These are phyloP conservation scores for Diaporthe humulicola DNA, from an alignment of 2,329 filamentous ascomycete species.

Conservation along the genomic window DNA sequence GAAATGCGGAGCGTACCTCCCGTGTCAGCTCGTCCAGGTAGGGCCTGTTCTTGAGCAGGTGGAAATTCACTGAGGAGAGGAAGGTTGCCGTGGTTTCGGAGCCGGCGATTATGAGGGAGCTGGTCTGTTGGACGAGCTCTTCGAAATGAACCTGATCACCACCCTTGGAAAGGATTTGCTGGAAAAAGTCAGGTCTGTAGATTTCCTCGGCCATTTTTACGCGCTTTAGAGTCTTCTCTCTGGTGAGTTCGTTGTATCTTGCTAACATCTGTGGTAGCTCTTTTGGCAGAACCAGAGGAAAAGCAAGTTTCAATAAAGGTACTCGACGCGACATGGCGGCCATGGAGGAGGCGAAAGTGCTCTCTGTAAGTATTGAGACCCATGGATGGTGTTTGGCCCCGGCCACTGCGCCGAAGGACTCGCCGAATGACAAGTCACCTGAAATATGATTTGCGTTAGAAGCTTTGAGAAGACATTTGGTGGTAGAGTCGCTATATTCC, in stretches of 20 bases:
- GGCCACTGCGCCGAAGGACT: background rate
- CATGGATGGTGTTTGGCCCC: background rate
- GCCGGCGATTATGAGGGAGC: constrained; percentile 19
- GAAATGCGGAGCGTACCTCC: constrained; percentile 35
- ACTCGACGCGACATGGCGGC: background rate
- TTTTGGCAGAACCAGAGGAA: background rate
- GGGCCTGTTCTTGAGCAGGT: background rate
- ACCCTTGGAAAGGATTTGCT: constrained; percentile 3
- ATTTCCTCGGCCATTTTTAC: background rate
- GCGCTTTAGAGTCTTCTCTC: constrained; percentile 10
- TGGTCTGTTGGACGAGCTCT: background rate
- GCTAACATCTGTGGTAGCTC: constrained; percentile 21
- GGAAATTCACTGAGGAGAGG: background rate
- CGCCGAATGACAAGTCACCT: background rate
- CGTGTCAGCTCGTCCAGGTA: background rate
- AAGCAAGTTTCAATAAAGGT: background rate
- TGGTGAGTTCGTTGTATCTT: background rate
- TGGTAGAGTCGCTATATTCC: background rate
- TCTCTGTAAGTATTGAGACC: background rate
- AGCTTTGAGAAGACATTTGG: background rate
- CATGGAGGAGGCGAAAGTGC: background rate
- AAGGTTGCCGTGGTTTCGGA: constrained; percentile 17
- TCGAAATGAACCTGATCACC: background rate
- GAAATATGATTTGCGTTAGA: background rate
- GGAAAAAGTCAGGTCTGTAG: constrained; percentile 15